phyloP scores from a whole-genome alignment of 495 filamentous ascomycete species.

The Penicillium cosmopolitanum region DNA sequence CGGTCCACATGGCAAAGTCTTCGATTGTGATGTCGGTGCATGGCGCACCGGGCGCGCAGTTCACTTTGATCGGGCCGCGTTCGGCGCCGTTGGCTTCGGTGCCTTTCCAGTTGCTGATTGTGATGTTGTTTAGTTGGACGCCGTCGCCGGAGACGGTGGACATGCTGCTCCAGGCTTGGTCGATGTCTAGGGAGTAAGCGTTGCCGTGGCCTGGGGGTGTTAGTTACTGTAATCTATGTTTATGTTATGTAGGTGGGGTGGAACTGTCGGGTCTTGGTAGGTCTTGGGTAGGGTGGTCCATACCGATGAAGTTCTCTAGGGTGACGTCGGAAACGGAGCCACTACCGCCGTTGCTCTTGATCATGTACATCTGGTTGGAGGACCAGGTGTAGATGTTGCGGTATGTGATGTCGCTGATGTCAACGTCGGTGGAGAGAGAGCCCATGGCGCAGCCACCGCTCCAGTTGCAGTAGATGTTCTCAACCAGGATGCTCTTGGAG shows the following conservation, averaged over 20 bases:
- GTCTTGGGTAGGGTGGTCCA: neutral
- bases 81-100: slow-evolving; percentile 52
- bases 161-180: slow-evolving; percentile 56
- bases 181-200: slow-evolving; percentile 57
- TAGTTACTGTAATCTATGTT: neutral
- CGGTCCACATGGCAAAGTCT: slow-evolving; percentile 65
- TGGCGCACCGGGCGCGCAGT: slow-evolving; percentile 50
- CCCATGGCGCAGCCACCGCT: slow-evolving; percentile 59
- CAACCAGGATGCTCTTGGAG: slow-evolving; percentile 54
- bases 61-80: slow-evolving; percentile 55
- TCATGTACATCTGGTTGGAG: slow-evolving; percentile 66
- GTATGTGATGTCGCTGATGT: slow-evolving; percentile 53
- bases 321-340: slow-evolving; percentile 56
- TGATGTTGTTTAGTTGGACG: slow-evolving; percentile 54
- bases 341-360: slow-evolving; percentile 62
- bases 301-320: slow-evolving; percentile 62
- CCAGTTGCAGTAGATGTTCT: slow-evolving; percentile 63
- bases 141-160: slow-evolving; percentile 44
- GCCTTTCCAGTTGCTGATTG: slow-evolving; percentile 61
- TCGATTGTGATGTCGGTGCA: slow-evolving; percentile 56
- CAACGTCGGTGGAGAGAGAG: slow-evolving; percentile 41
- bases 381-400: slow-evolving; percentile 56
- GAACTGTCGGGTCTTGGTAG: no score
- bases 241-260: no score
- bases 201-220: slow-evolving; percentile 46